Evolutionary conservation across 495 filamentous ascomycete species (phyloP).

Genomic region (Penicillium arizonense): DNA sequence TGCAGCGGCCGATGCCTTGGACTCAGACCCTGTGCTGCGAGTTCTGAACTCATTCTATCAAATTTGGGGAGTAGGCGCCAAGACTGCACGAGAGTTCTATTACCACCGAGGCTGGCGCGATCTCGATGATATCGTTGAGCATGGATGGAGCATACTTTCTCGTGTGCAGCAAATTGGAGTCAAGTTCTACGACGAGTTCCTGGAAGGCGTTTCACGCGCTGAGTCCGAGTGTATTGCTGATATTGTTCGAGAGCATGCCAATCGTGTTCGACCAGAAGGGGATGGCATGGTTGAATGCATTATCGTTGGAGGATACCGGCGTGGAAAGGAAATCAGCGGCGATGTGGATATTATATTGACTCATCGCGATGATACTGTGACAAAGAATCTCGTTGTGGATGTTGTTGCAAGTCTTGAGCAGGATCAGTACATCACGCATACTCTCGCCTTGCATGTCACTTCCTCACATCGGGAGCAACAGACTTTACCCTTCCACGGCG

Average conservation of each 20-base stretch:
- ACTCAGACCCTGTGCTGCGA: slow-evolving; percentile 60
- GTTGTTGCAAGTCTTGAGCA: slow-evolving; percentile 69
- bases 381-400: slow-evolving; percentile 61
- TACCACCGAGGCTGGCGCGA: slow-evolving; percentile 70
- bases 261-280: slow-evolving; percentile 38
- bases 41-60: slow-evolving; percentile 68
- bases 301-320: slow-evolving; percentile 81
- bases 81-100: slow-evolving; percentile 81
- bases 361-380: slow-evolving; percentile 68
- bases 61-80: slow-evolving; percentile 89
- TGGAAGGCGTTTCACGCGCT: slow-evolving; percentile 61
- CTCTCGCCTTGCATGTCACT: slow-evolving; percentile 63
- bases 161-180: slow-evolving; percentile 90
- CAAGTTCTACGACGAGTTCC: slow-evolving; percentile 93
- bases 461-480: slow-evolving; percentile 69
- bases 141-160: slow-evolving; percentile 72
- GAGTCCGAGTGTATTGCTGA: slow-evolving; percentile 72
- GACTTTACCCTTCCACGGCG: slow-evolving; percentile 55
- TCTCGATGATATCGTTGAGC: slow-evolving; percentile 81
- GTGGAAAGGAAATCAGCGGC: slow-evolving; percentile 69
- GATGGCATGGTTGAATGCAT: slow-evolving; percentile 60
- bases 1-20: slow-evolving; percentile 60
- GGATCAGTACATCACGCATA: slow-evolving; percentile 76
- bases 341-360: slow-evolving; percentile 88
- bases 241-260: slow-evolving; percentile 62